A percentile compares a stretch with the other conserved stretches of the same genome.
phyloP scores from a whole-genome alignment of 2,329 filamentous ascomycete genomes.

The Trichoderma sp. region DNA sequence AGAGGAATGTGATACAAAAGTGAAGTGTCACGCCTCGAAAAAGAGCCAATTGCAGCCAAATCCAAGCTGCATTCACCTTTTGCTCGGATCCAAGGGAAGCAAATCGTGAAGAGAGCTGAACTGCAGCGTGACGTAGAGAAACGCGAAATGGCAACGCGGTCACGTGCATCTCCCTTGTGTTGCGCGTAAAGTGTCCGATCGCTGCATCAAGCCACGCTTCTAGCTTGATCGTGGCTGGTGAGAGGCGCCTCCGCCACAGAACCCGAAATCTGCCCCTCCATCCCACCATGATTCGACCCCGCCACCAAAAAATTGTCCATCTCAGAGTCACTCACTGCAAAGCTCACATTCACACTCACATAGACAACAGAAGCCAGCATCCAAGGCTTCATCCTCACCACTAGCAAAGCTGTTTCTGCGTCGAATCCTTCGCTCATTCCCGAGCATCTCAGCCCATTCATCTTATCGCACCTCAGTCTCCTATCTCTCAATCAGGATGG shows the following conservation, averaged over 20 bases:
- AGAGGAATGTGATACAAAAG: background rate
- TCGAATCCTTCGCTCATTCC: conserved; percentile 33
- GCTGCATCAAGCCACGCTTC: background rate
- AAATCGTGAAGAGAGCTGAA: background rate
- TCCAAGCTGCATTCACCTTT: background rate
- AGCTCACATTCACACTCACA: background rate
- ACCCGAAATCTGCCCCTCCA: conserved; percentile 17
- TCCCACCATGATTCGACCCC: conserved; percentile 16
- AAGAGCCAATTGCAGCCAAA: background rate
- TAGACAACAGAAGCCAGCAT: conserved; percentile 6
- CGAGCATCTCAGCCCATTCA: conserved; percentile 30
- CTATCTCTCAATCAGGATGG: conserved; percentile 56
- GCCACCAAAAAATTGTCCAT: conserved; percentile 15
- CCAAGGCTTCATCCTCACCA: conserved; percentile 11
- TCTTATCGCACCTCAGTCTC: conserved; percentile 37
- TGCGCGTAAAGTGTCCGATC: conserved; percentile 23
- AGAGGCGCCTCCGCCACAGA: conserved; percentile 9
- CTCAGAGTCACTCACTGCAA: background rate
- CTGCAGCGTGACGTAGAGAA: conserved; percentile 26
- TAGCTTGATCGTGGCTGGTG: background rate
- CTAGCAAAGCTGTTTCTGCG: conserved; percentile 46
- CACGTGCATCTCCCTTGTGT: conserved; percentile 26
- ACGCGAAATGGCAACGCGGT: conserved; percentile 38
- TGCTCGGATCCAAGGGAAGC: background rate
- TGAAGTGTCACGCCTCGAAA: background rate